Percentiles rank a stretch among this genome's conserved stretches.
These are phyloP conservation scores for Smittium culicis DNA, from an alignment of 371 early-diverging fungal species.

Conservation along the genomic window DNA sequence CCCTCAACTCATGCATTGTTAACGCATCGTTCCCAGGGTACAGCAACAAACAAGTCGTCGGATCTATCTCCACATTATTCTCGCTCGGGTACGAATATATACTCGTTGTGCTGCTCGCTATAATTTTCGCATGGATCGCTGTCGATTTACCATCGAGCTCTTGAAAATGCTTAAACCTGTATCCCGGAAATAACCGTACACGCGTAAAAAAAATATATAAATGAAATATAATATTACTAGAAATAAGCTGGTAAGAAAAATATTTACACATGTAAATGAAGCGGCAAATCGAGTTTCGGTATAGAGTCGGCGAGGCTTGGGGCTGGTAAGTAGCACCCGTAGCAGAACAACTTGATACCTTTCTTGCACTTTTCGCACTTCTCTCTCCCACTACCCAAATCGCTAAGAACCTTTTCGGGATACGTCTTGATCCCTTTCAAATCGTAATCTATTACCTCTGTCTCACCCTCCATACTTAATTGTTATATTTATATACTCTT, in stretches of 20 bases:
- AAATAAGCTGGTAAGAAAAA: neutral
- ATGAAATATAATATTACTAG: neutral
- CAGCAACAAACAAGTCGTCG: constrained; percentile 56
- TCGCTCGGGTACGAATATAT: constrained; percentile 39
- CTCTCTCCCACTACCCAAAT: neutral
- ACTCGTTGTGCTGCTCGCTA: constrained; percentile 51
- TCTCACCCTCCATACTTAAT: neutral
- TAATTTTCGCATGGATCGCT: constrained; percentile 66
- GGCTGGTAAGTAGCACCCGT: constrained; percentile 45
- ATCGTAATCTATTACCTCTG: neutral
- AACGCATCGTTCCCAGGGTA: constrained; percentile 74
- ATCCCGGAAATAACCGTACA: neutral
- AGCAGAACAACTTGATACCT: constrained; percentile 57
- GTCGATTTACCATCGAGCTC: constrained; percentile 77
- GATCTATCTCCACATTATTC: constrained; percentile 40
- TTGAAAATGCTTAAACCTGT: constrained; percentile 58
- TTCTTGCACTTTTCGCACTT: constrained; percentile 44
- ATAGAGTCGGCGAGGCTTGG: constrained; percentile 37
- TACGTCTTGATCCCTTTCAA: neutral
- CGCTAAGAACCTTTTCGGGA: neutral
- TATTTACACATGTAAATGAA: constrained; percentile 56
- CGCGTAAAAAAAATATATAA: too few relatives aligned
- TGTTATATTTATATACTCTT: too few relatives aligned
- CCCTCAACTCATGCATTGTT: constrained; percentile 27
- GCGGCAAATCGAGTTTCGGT: constrained; percentile 56